Evolutionary conservation across 169 alveolate species (phyloP).

Genomic region (Plasmodium chabaudi): DNA sequence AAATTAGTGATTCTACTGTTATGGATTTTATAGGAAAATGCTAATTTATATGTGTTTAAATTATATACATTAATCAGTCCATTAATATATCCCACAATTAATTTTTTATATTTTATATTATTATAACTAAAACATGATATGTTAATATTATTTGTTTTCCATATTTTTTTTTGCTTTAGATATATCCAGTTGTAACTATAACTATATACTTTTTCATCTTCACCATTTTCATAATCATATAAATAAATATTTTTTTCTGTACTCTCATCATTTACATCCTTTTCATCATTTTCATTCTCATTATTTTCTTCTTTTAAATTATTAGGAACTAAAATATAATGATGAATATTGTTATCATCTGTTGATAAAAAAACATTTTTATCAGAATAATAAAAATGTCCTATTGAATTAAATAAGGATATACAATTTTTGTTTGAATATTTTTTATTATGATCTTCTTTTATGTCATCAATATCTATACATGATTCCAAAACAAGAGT

Average conservation of each 20-base stretch:
- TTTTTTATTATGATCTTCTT: slow-evolving; percentile 49
- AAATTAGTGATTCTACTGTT: slow-evolving; percentile 63
- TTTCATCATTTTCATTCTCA: not conserved
- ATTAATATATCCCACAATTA: slow-evolving; percentile 64
- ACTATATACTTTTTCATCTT: slow-evolving; percentile 23
- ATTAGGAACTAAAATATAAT: slow-evolving; percentile 29
- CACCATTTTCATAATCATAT: slow-evolving; percentile 43
- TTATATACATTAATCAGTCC: slow-evolving; percentile 59
- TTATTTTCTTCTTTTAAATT: not conserved
- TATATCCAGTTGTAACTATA: slow-evolving; percentile 65
- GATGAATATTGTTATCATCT: slow-evolving; percentile 62
- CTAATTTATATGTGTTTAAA: slow-evolving; percentile 37
- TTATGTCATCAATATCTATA: slow-evolving; percentile 63
- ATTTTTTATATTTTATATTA: slow-evolving; percentile 14
- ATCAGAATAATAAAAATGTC: slow-evolving; percentile 17
- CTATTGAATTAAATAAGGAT: slow-evolving; percentile 55
- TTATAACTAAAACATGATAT: slow-evolving; percentile 50
- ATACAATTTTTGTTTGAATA: slow-evolving; percentile 46
- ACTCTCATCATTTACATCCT: not conserved
- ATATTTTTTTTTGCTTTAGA: slow-evolving; percentile 30
- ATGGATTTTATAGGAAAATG: slow-evolving; percentile 57
- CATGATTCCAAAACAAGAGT: slow-evolving; percentile 60
- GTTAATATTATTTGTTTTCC: slow-evolving; percentile 49
- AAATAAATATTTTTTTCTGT: slow-evolving; percentile 24
- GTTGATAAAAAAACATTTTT: slow-evolving; percentile 54